Evolutionary conservation across 164 flowering plant species (phyloP), one percentile per base, ranked within the genome.

Genomic region (Pachysandra terminalis): DNA sequence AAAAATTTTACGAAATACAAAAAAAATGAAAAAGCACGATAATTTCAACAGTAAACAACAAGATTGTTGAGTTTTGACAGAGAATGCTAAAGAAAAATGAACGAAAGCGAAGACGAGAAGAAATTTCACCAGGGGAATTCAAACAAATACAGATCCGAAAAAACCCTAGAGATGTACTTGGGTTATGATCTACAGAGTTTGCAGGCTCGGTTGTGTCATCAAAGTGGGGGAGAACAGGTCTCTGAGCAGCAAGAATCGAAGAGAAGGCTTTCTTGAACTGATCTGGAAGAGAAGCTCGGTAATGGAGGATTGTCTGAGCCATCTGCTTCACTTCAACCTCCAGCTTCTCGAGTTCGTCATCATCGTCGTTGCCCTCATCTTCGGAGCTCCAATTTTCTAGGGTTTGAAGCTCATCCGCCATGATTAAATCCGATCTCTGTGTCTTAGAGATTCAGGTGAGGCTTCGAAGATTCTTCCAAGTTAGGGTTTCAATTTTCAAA

Each of bases 261-360:
- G 79, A 61, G 17, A 82, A 55, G 19, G 81, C 66, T 53, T 65
- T 54, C 75, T 71, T 81, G 56, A 88, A 73, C 68, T 78, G 80
- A 69, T 72, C 81, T n/a, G 85, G 86, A 0, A 88, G 71, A 0
- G 78, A 73, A 1, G 73, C 40, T 71, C 90, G 66, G 78, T 81
- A 84, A 19, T 78, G 69, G n/a, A 75, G 66, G 63, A 88, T 73
- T 70, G 65, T 79, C 58, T 78, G 24, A 4, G 84, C 86, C 86
- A 86, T 81, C 61, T 75, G 54, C 62, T 78, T 67, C 66, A 85
- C 73, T 49, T 82, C 81, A 9, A 64, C 56, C 71, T 85, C 77
- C 60, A 86, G 64, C 61, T 78, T 64, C 75, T 74, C 77, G 53
- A 78, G 49, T 40, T 80, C 80, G 19, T 68, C 37, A 1, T 67